phyloP scores from a whole-genome alignment of 1,284 basidiomycete species.

The Cutaneotrichosporon dermatis region DNA sequence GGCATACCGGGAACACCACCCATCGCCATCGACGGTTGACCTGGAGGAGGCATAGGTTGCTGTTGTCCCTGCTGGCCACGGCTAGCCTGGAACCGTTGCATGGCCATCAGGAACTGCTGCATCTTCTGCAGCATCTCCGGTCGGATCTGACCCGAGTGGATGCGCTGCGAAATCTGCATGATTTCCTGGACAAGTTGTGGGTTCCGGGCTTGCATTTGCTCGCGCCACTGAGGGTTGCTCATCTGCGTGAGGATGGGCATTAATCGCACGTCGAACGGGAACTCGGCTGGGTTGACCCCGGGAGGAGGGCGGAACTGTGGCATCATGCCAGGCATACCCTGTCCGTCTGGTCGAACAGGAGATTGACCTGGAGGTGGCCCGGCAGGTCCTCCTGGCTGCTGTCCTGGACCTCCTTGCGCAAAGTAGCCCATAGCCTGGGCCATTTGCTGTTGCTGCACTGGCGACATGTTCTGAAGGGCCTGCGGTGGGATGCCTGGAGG shows the following conservation, averaged over 20 bases:
- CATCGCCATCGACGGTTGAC: conserved; percentile 10
- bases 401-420: conserved; percentile 18
- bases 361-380: conserved; percentile 2
- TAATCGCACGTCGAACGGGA: conserved; percentile 42
- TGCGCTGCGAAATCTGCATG: conserved; percentile 16
- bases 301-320: conserved; percentile 12
- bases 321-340: conserved; percentile 9
- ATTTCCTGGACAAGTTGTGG: conserved; percentile 25
- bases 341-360: conserved; percentile 7
- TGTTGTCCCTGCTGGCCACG: conserved; percentile 6
- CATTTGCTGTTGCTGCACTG: conserved; percentile 37
- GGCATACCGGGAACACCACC: conserved; percentile 18
- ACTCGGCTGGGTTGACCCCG: conserved; percentile 28
- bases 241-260: conserved; percentile 25
- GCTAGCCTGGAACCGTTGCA: conserved; percentile 9
- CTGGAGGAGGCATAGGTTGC: conserved; percentile 12
- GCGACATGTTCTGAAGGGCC: conserved; percentile 20
- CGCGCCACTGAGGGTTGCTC: conserved; percentile 31
- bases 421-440: conserved; percentile 26
- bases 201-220: conserved; percentile 32
- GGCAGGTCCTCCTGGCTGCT: not conserved
- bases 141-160: conserved; percentile 27
- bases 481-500: conserved; percentile 9
- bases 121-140: conserved; percentile 36
- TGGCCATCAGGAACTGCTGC: conserved; percentile 31